A percentile compares a stretch with the other conserved stretches of the same genome.
phyloP scores from a whole-genome alignment of 2,329 filamentous ascomycete genomes.

The Phyllosticta citribraziliensis region DNA sequence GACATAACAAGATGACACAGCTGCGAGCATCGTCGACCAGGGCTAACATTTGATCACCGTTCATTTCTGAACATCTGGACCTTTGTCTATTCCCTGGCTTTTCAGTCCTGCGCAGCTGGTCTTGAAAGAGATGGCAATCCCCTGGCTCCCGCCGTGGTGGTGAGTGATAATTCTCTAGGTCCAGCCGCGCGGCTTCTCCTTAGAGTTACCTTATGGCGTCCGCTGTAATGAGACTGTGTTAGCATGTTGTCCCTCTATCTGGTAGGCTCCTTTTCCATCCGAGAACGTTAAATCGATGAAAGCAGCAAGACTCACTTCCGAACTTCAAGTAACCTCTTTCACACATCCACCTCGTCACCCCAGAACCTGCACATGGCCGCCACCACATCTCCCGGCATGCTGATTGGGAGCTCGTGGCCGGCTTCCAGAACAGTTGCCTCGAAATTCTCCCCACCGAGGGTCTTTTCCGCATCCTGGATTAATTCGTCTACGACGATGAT shows the following conservation, averaged over 20 bases:
- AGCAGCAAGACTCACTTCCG: background rate
- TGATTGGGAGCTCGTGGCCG: conserved; percentile 62
- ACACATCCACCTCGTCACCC: conserved; percentile 11
- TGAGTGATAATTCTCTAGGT: too few species aligned
- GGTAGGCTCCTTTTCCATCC: background rate
- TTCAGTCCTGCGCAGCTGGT: too few species aligned
- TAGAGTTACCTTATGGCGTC: too few species aligned
- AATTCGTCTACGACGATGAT: conserved; percentile 59
- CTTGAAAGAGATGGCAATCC: too few species aligned
- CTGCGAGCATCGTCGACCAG: too few species aligned
- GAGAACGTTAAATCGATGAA: background rate
- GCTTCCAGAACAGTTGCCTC: conserved; percentile 49
- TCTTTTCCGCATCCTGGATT: conserved; percentile 48
- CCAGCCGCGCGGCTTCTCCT: too few species aligned
- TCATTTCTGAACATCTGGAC: too few species aligned
- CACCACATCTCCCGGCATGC: conserved; percentile 49
- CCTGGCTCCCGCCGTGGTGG: too few species aligned
- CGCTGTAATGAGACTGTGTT: background rate
- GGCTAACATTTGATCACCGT: too few species aligned
- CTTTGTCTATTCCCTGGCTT: too few species aligned
- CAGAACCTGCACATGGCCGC: conserved; percentile 39
- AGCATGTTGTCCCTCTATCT: background rate
- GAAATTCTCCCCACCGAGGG: conserved; percentile 49
- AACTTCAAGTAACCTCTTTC: background rate
- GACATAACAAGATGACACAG: too few species aligned